phyloP scores from a whole-genome alignment of 768 basidiomycete genomes.

The Boletus rubescentipes region DNA sequence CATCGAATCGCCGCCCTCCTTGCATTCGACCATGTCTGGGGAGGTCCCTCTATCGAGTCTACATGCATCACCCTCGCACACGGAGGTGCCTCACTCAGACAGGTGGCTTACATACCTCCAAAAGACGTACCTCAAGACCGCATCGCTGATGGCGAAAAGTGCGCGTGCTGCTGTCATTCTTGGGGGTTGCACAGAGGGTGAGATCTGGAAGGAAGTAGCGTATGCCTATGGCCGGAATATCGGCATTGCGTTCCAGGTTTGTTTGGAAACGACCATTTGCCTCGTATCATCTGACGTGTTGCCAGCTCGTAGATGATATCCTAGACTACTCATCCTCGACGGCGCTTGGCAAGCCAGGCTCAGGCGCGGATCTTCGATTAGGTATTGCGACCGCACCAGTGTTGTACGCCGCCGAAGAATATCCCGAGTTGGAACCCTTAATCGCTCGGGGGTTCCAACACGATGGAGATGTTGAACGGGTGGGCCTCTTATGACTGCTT shows the following conservation, averaged over 20 bases:
- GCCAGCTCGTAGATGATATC: constrained; percentile 90
- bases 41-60: constrained; percentile 39
- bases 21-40: too few species aligned
- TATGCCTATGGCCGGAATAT: constrained; percentile 39
- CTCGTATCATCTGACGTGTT: background rate
- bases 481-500: constrained; percentile 34
- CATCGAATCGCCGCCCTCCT: too few species aligned
- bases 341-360: constrained; percentile 83
- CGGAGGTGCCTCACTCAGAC: constrained; percentile 35
- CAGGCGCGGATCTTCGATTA: constrained; percentile 75
- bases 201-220: constrained; percentile 83
- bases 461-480: constrained; percentile 78
- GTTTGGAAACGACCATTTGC: background rate
- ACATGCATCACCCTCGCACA: constrained; percentile 38
- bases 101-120: constrained; percentile 80
- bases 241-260: constrained; percentile 2
- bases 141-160: constrained; percentile 87
- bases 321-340: constrained; percentile 59
- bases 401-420: constrained; percentile 84
- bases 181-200: constrained; percentile 75
- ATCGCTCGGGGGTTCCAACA: constrained; percentile 76
- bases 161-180: constrained; percentile 84
- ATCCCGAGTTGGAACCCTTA: constrained; percentile 71
- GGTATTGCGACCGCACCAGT: constrained; percentile 86
- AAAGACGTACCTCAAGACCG: constrained; percentile 93